Percentiles rank a stretch among this genome's conserved stretches.
Conservation (phyloP, 2,329 filamentous ascomycete genomes). For the Verticillium albo-atrum region DNA sequence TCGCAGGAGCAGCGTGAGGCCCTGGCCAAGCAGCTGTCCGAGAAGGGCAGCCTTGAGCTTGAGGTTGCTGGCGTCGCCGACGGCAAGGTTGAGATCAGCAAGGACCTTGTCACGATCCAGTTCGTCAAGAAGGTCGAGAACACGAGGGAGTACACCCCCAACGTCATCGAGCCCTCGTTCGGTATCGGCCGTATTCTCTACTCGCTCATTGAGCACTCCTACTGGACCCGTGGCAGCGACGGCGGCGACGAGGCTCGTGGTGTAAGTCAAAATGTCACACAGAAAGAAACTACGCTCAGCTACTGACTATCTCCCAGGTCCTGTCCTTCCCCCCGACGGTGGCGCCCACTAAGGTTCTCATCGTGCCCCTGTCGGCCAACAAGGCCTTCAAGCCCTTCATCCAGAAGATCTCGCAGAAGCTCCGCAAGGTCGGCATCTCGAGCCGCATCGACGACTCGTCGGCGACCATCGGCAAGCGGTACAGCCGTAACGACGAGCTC, state of each 20-base stretch:
- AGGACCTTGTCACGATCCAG: slow-evolving; percentile 79
- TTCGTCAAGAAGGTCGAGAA: slow-evolving; percentile 80
- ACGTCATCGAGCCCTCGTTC: slow-evolving; percentile 96
- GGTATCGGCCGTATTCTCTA: slow-evolving; percentile 95
- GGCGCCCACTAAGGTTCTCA: slow-evolving; percentile 91
- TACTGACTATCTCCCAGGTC: slow-evolving; percentile 40
- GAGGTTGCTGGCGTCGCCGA: slow-evolving; percentile 63
- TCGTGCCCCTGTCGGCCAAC: slow-evolving; percentile 83
- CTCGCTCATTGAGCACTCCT: slow-evolving; percentile 88
- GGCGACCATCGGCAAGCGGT: slow-evolving; percentile 91
- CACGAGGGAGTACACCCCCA: slow-evolving; percentile 86
- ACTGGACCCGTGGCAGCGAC: slow-evolving; percentile 73
- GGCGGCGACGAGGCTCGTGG: slow-evolving; percentile 79
- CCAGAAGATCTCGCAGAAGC: slow-evolving; percentile 66
- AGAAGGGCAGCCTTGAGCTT: slow-evolving; percentile 70
- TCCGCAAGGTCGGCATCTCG: slow-evolving; percentile 73
- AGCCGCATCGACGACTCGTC: slow-evolving; percentile 87
- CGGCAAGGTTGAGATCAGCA: slow-evolving; percentile 74
- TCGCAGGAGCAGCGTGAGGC: slow-evolving; percentile 79
- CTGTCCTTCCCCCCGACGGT: slow-evolving; percentile 57
- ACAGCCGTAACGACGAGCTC: slow-evolving; percentile 90
- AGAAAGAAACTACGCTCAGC: not conserved
- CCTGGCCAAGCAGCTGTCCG: slow-evolving; percentile 67
- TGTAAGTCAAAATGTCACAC: slow-evolving; percentile 50
- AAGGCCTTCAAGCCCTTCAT: slow-evolving; percentile 75